Conservation (phyloP, 1,139 yeast genomes). For the Pichia sp. region DNA sequence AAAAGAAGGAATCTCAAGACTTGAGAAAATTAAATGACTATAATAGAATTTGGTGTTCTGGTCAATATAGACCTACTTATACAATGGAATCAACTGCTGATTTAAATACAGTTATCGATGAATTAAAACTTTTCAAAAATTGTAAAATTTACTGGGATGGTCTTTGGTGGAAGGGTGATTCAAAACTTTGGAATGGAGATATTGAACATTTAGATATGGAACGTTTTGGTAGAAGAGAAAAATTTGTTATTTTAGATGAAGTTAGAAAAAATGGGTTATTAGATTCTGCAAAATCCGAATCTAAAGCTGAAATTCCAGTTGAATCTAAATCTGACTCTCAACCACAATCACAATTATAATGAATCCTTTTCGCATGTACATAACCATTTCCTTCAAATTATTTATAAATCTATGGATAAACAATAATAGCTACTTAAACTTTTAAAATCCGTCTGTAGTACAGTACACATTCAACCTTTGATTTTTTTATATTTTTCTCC, state of each 20-base stretch:
- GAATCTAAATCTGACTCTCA: background rate
- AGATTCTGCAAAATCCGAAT: constrained; percentile 20
- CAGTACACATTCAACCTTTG: background rate
- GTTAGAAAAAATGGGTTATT: constrained; percentile 36
- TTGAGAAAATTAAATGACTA: constrained; percentile 69
- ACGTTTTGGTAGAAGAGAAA: constrained; percentile 54
- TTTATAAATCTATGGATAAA: background rate
- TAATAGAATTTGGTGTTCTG: constrained; percentile 79
- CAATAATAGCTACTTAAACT: background rate
- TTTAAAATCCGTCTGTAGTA: too few species aligned
- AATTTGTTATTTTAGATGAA: constrained; percentile 55
- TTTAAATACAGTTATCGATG: constrained; percentile 62
- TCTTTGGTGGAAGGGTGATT: constrained; percentile 80
- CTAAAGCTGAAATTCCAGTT: background rate
- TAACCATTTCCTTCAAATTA: background rate
- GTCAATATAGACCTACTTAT: constrained; percentile 84
- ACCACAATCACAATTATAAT: background rate
- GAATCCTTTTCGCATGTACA: background rate
- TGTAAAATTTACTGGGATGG: constrained; percentile 73
- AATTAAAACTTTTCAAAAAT: constrained; percentile 40
- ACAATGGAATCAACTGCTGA: constrained; percentile 93
- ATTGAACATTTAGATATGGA: constrained; percentile 59
- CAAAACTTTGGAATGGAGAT: constrained; percentile 52
- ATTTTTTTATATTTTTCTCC: background rate
- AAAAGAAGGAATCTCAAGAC: constrained; percentile 53